These are phyloP conservation scores for Ceratocystis cacaofunesta DNA, from an alignment of 2,329 filamentous ascomycete species.

Conservation along the genomic window DNA sequence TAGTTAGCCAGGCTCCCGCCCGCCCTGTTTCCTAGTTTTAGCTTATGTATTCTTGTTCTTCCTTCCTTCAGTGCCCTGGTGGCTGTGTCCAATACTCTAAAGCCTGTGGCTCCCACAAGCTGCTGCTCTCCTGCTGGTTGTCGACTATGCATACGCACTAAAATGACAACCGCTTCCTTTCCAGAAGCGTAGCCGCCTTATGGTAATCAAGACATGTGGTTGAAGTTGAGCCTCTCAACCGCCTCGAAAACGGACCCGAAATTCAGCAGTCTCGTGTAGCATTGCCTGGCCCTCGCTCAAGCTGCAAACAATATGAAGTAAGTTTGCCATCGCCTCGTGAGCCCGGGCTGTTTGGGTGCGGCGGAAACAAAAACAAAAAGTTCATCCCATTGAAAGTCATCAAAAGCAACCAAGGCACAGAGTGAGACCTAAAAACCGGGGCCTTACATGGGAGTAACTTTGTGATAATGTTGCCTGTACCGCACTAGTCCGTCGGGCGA, in stretches of 20 bases:
- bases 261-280: not conserved
- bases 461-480: not conserved
- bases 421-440: not conserved
- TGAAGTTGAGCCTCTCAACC: not conserved
- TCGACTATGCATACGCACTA: not conserved
- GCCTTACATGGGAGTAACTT: not conserved
- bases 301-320: not conserved
- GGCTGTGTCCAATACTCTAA: not conserved
- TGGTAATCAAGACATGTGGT: not conserved
- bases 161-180: not conserved
- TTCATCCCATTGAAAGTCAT: not conserved
- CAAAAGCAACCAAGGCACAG: not conserved
- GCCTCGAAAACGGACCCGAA: not conserved
- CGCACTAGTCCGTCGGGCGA: not conserved
- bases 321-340: not conserved
- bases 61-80: not conserved
- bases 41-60: not conserved
- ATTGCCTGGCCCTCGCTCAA: not conserved
- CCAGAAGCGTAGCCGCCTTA: not conserved
- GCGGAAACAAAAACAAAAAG: not conserved
- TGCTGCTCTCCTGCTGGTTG: not conserved
- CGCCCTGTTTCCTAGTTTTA: not conserved
- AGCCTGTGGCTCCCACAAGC: not conserved
- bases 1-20: not conserved
- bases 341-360: not conserved